Percentiles rank a stretch among this genome's conserved stretches.
Evolutionary conservation across 768 basidiomycete genomes (phyloP).

Genomic region (Mycena leptocephala): DNA sequence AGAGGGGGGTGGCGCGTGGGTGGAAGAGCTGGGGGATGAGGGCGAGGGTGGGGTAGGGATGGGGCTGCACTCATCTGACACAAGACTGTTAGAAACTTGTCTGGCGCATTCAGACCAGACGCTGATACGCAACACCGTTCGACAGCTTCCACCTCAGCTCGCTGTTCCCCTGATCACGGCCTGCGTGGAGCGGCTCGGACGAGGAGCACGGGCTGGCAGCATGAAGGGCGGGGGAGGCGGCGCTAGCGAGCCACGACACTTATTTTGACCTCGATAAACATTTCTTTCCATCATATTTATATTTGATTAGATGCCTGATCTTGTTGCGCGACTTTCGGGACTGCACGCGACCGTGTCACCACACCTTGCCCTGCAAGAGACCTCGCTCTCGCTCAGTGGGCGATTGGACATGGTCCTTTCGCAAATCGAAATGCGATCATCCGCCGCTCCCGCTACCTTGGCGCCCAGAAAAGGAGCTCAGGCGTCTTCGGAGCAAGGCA

Average conservation of each 20-base stretch:
- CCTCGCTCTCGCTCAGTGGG: constrained; percentile 88
- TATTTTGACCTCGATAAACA: constrained; percentile 60
- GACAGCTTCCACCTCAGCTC: constrained; percentile 88
- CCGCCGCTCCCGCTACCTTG: constrained; percentile 74
- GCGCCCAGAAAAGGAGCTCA: constrained; percentile 58
- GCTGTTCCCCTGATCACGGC: constrained; percentile 90
- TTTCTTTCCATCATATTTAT: constrained; percentile 15
- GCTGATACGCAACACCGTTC: constrained; percentile 90
- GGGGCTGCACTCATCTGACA: constrained; percentile 97
- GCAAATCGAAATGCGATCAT: constrained; percentile 92
- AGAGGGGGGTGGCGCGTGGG: no score
- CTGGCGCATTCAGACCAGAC: constrained; percentile 85
- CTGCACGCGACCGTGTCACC: constrained; percentile 88
- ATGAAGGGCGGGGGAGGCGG: constrained; percentile 87
- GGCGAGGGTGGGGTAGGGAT: no score
- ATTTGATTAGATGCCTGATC: constrained; percentile 85
- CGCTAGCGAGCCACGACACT: constrained; percentile 82
- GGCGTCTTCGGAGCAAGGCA: constrained; percentile 52
- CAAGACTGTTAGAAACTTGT: constrained; percentile 89
- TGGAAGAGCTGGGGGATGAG: no score
- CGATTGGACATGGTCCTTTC: constrained; percentile 94
- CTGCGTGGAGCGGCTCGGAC: constrained; percentile 91
- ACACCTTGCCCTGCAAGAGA: constrained; percentile 87
- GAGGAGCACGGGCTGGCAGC: constrained; percentile 78
- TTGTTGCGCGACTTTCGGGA: constrained; percentile 89